Base-by-base conservation (phyloP, 805 yeast genomes). In the Saccharomyces kudriavzevii region DNA sequence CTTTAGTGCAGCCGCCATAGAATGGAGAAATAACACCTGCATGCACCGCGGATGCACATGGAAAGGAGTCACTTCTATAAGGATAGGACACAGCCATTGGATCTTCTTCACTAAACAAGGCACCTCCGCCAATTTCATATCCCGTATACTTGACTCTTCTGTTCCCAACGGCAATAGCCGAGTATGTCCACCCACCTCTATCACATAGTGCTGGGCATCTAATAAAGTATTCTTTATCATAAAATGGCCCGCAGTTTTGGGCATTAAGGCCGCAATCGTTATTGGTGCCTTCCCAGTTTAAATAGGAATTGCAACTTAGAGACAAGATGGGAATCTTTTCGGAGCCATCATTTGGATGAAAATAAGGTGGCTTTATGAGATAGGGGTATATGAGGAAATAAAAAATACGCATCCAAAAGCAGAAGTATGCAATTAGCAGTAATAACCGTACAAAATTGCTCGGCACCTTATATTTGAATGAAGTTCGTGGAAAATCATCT, bases 201-300 rank as follows among this genome's bases (percentile, higher is more conserved):
- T 85, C 89, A 70, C 98, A 91, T 31, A 90, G 72, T 0, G 97
- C 96, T 0, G 96, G 96, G 68, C 98, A 91, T 59, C 89, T 75
- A 62, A 90, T 76, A 3, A 78, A 67, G 27, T 85, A 76, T 22
- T 78, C 78, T 14, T 71, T 63, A 28, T 73, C 68, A 2, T 64
- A 70, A 48, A 77, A 70, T 0, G 82, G 78, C 1, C 65, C 69
- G 68, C 96, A 89, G 6, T 72, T 56, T n/a, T 72, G 67, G 1
- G 84, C 96, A 58, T 84, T 73, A 9, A 84, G 59, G 0, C 97
- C 97, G 74, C 97, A 91, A 0, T 74, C 77, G 9, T 79, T 81
- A 62, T 86, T 87, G 53, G 83, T 85, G 0, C 96, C 96, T 49
- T 65, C 71, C 96, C 96, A 89, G 54, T 85, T 73, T 50, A 69